Percentiles rank a stretch among this genome's conserved stretches.
Conservation (phyloP, 768 basidiomycete species). For the Psilocybe sp. region DNA sequence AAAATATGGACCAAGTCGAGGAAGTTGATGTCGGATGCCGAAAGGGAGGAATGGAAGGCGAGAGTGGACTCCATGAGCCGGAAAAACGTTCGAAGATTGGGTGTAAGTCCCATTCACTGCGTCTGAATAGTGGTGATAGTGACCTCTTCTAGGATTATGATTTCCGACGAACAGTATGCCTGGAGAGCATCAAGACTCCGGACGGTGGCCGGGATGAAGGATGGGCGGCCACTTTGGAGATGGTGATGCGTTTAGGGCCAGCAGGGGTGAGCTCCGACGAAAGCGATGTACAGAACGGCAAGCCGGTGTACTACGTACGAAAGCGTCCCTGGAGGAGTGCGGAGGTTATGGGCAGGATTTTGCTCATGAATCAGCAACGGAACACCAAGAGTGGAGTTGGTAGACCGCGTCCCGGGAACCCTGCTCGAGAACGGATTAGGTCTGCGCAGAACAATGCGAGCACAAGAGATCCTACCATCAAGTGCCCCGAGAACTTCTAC, state of each 20-base stretch:
- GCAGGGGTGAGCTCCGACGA: constrained; percentile 7
- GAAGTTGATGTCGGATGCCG: too few relatives aligned
- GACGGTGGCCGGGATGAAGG: constrained; percentile 1
- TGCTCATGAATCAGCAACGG: neutral
- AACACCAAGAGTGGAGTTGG: neutral
- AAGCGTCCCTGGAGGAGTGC: constrained; percentile 1
- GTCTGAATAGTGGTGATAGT: too few relatives aligned
- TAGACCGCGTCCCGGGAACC: constrained; percentile 2
- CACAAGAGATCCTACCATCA: neutral
- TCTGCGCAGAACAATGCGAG: neutral
- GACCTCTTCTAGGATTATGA: neutral
- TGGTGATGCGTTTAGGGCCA: constrained; percentile 4
- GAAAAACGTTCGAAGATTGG: too few relatives aligned
- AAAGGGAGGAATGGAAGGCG: too few relatives aligned
- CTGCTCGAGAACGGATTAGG: neutral
- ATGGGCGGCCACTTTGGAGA: neutral
- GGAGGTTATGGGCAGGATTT: neutral
- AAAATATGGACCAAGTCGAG: too few relatives aligned
- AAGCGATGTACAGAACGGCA: neutral
- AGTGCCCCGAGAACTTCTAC: constrained; percentile 4
- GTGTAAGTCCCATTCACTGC: too few relatives aligned
- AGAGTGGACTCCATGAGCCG: too few relatives aligned
- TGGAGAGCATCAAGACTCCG: neutral
- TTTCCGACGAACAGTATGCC: neutral
- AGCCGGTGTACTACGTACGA: neutral